phyloP scores from a whole-genome alignment of 768 basidiomycete species.

The Rhodotorula diobovata region DNA sequence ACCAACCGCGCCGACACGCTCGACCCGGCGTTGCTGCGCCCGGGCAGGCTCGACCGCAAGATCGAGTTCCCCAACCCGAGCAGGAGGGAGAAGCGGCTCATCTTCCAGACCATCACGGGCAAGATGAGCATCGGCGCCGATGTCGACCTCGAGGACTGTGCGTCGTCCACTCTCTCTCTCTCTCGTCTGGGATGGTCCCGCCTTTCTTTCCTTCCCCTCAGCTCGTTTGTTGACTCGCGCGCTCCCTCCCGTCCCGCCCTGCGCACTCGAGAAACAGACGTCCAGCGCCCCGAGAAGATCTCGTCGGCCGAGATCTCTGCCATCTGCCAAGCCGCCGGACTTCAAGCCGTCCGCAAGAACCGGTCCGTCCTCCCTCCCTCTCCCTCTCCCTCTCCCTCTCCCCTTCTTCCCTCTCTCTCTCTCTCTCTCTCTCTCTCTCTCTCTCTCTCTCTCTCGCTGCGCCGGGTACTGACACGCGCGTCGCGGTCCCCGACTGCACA shows the following conservation, averaged over 20 bases:
- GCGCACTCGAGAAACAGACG: conserved; percentile 62
- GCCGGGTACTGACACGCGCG: too few relatives aligned
- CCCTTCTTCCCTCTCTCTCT: not conserved
- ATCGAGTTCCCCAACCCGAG: conserved; percentile 97
- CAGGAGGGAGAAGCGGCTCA: conserved; percentile 86
- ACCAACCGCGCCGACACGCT: conserved; percentile 98
- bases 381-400: not conserved
- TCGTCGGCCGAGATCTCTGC: conserved; percentile 94
- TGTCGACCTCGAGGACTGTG: conserved; percentile 97
- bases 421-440: not conserved
- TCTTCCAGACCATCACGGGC: conserved; percentile 93
- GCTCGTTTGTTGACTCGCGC: not conserved
- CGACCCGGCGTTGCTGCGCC: conserved; percentile 93
- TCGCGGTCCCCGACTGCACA: too few relatives aligned
- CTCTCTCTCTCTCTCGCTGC: too few relatives aligned
- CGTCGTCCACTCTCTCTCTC: conserved; percentile 45
- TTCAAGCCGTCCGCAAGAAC: conserved; percentile 99
- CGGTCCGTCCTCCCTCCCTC: conserved; percentile 49
- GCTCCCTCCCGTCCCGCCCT: not conserved
- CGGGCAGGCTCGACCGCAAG: conserved; percentile 95
- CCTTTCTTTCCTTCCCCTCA: not conserved
- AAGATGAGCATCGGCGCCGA: conserved; percentile 99
- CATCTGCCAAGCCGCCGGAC: conserved; percentile 91
- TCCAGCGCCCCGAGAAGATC: conserved; percentile 90
- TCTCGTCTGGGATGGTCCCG: too few relatives aligned